A percentile compares a stretch with the other conserved stretches of the same genome.
phyloP scores from a whole-genome alignment of 768 basidiomycete species.

The Chalciporus sphaerocephalus region DNA sequence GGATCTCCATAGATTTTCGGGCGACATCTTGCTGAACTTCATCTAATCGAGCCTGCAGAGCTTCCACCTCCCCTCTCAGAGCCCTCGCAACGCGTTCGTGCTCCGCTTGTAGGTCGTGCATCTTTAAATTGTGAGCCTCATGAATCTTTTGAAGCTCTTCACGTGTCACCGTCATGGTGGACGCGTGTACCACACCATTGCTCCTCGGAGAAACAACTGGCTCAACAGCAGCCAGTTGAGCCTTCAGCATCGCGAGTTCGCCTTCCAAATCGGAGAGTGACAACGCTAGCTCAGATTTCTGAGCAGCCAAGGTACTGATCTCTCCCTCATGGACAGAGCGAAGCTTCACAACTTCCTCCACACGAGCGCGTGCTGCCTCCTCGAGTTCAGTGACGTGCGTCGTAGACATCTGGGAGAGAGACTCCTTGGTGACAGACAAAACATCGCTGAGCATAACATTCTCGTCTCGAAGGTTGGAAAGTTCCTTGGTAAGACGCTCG shows the following conservation, averaged over 20 bases:
- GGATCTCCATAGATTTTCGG: constrained; percentile 77
- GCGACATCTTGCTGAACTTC: constrained; percentile 58
- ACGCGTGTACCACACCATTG: constrained; percentile 44
- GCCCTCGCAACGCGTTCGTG: constrained; percentile 56
- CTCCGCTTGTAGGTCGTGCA: constrained; percentile 67
- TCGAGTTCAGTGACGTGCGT: constrained; percentile 73
- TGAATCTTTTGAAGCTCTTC: constrained; percentile 76
- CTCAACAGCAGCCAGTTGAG: constrained; percentile 47
- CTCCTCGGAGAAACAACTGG: constrained; percentile 46
- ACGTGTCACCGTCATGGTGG: constrained; percentile 51
- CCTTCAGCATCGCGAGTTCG: constrained; percentile 63
- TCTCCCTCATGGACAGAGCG: constrained; percentile 59
- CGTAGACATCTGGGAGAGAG: constrained; percentile 63
- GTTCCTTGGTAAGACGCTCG: constrained; percentile 52
- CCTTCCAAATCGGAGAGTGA: constrained; percentile 74
- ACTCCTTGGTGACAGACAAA: constrained; percentile 64
- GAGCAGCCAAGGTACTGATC: constrained; percentile 46
- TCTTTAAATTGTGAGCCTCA: constrained; percentile 79
- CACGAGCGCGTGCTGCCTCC: constrained; percentile 64
- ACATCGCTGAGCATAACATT: constrained; percentile 60
- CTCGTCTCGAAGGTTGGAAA: constrained; percentile 65
- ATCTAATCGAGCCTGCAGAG: constrained; percentile 42
- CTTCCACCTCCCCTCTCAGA: constrained; percentile 55
- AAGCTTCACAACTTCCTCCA: constrained; percentile 65
- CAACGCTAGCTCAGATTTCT: constrained; percentile 60